phyloP scores from a whole-genome alignment of 2,329 filamentous ascomycete species.

The Talaromyces sp. region DNA sequence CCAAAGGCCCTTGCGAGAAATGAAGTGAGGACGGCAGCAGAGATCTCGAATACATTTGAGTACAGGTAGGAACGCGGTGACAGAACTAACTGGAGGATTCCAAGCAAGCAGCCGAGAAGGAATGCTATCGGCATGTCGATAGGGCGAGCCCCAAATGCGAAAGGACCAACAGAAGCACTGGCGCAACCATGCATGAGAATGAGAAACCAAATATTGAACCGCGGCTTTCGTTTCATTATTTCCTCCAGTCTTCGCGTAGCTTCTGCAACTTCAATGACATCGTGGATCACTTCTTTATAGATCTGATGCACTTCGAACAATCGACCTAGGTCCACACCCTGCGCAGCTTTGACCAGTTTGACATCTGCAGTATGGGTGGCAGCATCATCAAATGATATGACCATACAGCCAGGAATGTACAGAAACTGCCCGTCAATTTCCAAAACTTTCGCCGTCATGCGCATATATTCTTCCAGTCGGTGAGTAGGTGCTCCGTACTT shows the following conservation, averaged over 20 bases:
- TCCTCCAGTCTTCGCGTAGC: slow-evolving; percentile 45
- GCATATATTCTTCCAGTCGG: slow-evolving; percentile 86
- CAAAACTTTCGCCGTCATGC: slow-evolving; percentile 80
- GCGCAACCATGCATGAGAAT: slow-evolving; percentile 73
- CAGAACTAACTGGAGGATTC: slow-evolving; percentile 70
- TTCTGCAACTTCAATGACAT: slow-evolving; percentile 48
- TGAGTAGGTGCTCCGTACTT: slow-evolving; percentile 89
- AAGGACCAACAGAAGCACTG: slow-evolving; percentile 72
- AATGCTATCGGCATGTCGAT: slow-evolving; percentile 80
- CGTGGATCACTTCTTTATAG: slow-evolving; percentile 51
- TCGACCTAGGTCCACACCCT: slow-evolving; percentile 46
- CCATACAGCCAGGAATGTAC: slow-evolving; percentile 92
- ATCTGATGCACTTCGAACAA: slow-evolving; percentile 47
- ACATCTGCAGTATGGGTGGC: slow-evolving; percentile 49
- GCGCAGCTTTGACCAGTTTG: slow-evolving; percentile 43
- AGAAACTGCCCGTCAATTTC: slow-evolving; percentile 88
- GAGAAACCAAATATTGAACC: slow-evolving; percentile 53
- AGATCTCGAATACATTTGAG: slow-evolving; percentile 65
- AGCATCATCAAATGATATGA: slow-evolving; percentile 74
- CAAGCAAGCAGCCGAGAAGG: slow-evolving; percentile 70
- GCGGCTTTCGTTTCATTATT: slow-evolving; percentile 58
- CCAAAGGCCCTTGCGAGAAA: slow-evolving; percentile 68
- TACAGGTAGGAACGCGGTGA: slow-evolving; percentile 70
- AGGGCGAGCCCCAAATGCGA: slow-evolving; percentile 73
- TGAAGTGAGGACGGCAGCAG: slow-evolving; percentile 63